Percentiles rank a stretch among this genome's conserved stretches.
Conservation (phyloP, 2,329 filamentous ascomycete species). For the Grosmannia serpens region DNA sequence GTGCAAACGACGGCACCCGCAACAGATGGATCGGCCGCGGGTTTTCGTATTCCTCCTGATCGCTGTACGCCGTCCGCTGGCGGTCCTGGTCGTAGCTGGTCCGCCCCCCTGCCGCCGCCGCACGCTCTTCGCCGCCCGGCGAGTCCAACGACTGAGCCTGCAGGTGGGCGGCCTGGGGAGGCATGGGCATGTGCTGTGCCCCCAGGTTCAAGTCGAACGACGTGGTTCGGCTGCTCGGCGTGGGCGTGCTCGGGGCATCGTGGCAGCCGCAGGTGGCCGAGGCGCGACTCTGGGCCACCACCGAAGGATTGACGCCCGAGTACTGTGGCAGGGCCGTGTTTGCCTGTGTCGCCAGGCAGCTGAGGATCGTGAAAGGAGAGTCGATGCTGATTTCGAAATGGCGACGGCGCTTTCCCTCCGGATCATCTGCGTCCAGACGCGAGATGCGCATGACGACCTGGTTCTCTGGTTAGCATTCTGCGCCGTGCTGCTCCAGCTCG, state of each 20-base stretch:
- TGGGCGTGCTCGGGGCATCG: slow-evolving; percentile 31
- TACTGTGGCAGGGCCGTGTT: slow-evolving; percentile 83
- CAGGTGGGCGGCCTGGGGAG: slow-evolving; percentile 48
- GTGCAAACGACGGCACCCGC: slow-evolving; percentile 75
- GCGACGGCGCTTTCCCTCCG: slow-evolving; percentile 58
- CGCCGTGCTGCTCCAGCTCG: too few relatives aligned
- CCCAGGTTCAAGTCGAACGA: slow-evolving; percentile 37
- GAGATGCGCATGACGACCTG: slow-evolving; percentile 90
- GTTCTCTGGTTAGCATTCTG: slow-evolving; percentile 37
- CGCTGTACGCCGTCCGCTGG: slow-evolving; percentile 21
- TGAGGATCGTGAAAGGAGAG: slow-evolving; percentile 85
- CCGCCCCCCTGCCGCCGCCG: neutral
- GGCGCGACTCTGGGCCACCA: slow-evolving; percentile 33
- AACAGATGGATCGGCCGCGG: slow-evolving; percentile 74
- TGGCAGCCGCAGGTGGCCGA: slow-evolving; percentile 43
- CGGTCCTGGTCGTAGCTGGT: slow-evolving; percentile 13
- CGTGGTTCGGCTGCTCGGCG: slow-evolving; percentile 58
- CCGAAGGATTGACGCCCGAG: slow-evolving; percentile 34
- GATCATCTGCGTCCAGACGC: slow-evolving; percentile 66
- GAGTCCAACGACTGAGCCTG: slow-evolving; percentile 3
- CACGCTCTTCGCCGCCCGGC: neutral
- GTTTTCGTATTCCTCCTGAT: slow-evolving; percentile 16
- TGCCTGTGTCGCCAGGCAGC: slow-evolving; percentile 83
- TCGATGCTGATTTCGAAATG: slow-evolving; percentile 97
- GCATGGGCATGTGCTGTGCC: slow-evolving; percentile 29